Percentiles rank a stretch among this genome's conserved stretches.
Evolutionary conservation across 1,284 basidiomycete species (phyloP).

Genomic region (Butyriboletus appendiculatus): DNA sequence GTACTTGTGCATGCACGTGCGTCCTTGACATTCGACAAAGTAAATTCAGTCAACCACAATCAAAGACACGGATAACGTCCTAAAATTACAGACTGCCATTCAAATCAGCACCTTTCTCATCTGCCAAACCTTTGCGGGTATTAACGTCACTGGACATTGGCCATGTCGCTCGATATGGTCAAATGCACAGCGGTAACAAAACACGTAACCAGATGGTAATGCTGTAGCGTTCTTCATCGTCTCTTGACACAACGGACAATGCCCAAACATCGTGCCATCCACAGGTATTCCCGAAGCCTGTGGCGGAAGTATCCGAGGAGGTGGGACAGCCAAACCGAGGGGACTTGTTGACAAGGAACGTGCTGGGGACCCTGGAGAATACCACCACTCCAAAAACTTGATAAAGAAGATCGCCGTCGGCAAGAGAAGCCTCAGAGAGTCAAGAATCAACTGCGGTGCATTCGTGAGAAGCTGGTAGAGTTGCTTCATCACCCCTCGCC

Average conservation of each 20-base stretch:
- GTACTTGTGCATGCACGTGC: slow-evolving; percentile 30
- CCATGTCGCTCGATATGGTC: slow-evolving; percentile 79
- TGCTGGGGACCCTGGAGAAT: slow-evolving; percentile 91
- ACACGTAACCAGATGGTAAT: slow-evolving; percentile 92
- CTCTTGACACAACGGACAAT: slow-evolving; percentile 81
- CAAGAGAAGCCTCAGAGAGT: slow-evolving; percentile 80
- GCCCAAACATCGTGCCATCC: slow-evolving; percentile 67
- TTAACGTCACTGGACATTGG: slow-evolving; percentile 86
- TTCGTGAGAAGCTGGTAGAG: slow-evolving; percentile 48
- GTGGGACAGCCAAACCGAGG: slow-evolving; percentile 69
- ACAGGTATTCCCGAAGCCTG: slow-evolving; percentile 67
- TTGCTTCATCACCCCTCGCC: slow-evolving; percentile 41
- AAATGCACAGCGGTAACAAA: slow-evolving; percentile 93
- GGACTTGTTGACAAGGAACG: slow-evolving; percentile 60
- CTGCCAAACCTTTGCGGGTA: slow-evolving; percentile 75
- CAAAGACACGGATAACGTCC: background rate
- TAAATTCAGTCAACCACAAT: slow-evolving; percentile 1
- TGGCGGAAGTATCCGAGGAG: slow-evolving; percentile 71
- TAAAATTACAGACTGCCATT: slow-evolving; percentile 22
- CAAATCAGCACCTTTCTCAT: slow-evolving; percentile 85
- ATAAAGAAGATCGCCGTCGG: slow-evolving; percentile 95
- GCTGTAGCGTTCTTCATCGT: slow-evolving; percentile 87
- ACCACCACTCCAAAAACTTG: slow-evolving; percentile 99
- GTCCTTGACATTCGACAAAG: slow-evolving; percentile 1
- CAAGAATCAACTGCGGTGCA: slow-evolving; percentile 65